Evolutionary conservation across 2,329 filamentous ascomycete genomes (phyloP), one percentile per base, ranked within the genome.

Genomic region (Fusarium buxicola): DNA sequence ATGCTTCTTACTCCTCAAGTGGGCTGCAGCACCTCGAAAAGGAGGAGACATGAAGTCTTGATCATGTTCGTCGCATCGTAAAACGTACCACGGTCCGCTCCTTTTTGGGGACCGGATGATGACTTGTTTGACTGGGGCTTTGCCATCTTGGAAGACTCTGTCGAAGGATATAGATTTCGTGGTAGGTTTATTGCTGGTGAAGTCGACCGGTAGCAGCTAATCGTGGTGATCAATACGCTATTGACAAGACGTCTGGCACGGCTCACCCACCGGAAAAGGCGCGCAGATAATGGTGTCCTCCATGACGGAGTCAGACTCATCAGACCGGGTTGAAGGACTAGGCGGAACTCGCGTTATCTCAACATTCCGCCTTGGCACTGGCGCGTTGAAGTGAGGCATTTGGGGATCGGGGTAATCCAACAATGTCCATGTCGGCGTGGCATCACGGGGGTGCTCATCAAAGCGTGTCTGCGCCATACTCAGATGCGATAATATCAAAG

Each of bases 1-100:
- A 45, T 52, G 49, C 38, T 45, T 52, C 38, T 45, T 36, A 31
- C 39, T 38, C 49, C 39, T 36, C 49, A 52, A 39, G n/a, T 52
- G 49, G 10, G 32, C 30, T 31, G 31, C 28, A 45, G 39, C 49
- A 15, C 49, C 39, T 45, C 49, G 36, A 30, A 52, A 18, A 36
- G 49, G 40, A 38, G 39, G 39, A 36, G 45, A 24, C 27, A 25
- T 40, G 30, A 55, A 55, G 36, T 47, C 43, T 16, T 36, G 30
- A 21, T 55, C 30, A 38, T 55, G 51, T 18, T 47, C 43, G 28
- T 48, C 36, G 44, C 51, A 55, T 27, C 51, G 43, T 40, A 55
- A 28, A 41, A 55, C 41, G 16, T 48, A 55, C 51, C 43, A 55
- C 35, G 35, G 35, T 40, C 51, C 43, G 15, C 48, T 12, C 16